Conservation (phyloP, 805 yeast genomes). For the Kluyveromyces starmeri region DNA sequence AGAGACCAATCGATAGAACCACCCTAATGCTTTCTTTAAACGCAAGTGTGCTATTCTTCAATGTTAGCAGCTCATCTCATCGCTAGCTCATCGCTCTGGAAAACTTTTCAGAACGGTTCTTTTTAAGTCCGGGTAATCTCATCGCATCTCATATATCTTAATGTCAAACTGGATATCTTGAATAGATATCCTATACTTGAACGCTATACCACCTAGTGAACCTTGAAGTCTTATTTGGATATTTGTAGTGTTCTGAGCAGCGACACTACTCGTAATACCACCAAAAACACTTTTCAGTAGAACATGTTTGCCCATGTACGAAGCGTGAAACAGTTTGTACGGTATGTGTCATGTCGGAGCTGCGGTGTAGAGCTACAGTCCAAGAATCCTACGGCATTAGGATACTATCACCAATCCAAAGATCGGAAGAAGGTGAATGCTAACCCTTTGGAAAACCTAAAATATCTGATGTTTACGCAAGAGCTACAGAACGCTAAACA, state of each 20-base stretch:
- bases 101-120: constrained; percentile 11
- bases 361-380: constrained; percentile 52
- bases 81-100: constrained; percentile 8
- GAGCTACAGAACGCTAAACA: constrained; percentile 20
- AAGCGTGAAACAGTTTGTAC: constrained; percentile 2
- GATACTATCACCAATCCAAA: constrained; percentile 35
- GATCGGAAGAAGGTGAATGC: neutral
- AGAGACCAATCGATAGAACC: too few species aligned
- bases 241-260: too few species aligned
- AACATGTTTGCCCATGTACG: too few species aligned
- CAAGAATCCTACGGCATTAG: constrained; percentile 30
- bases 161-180: too few species aligned
- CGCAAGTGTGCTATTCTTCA: constrained; percentile 5
- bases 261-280: too few species aligned
- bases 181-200: too few species aligned
- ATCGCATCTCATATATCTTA: too few species aligned
- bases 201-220: too few species aligned
- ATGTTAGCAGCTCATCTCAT: constrained; percentile 4
- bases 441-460: constrained; percentile 14
- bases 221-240: too few species aligned
- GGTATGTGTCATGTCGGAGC: constrained; percentile 35
- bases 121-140: constrained; percentile 7
- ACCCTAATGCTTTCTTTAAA: neutral
- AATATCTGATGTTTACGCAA: constrained; percentile 26
- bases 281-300: too few species aligned